Conservation (phyloP, 192 early-diverging fungal genomes). For the Kickxella alabastrina region DNA sequence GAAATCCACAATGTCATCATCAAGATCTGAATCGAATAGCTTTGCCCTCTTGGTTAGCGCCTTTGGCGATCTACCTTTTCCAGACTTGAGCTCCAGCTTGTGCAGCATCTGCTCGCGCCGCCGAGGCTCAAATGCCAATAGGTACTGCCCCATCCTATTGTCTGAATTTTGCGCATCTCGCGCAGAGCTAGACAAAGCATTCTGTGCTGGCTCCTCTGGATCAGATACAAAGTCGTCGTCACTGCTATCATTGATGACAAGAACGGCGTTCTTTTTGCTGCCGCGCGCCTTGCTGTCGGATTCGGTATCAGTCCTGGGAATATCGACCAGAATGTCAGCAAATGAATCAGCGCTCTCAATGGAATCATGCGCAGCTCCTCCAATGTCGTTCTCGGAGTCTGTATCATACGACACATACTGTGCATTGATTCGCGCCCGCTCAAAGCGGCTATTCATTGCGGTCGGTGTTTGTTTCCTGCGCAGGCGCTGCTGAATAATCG, state of each 20-base stretch:
- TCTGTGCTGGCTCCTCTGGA: slow-evolving; percentile 12
- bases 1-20: slow-evolving; percentile 41
- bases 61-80: neutral
- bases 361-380: neutral
- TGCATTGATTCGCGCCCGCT: slow-evolving; percentile 24
- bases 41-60: neutral
- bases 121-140: slow-evolving; percentile 19
- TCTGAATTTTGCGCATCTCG: neutral
- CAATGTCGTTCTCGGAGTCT: slow-evolving; percentile 15
- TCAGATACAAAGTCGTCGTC: slow-evolving; percentile 43
- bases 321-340: slow-evolving; percentile 3
- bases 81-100: neutral
- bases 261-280: slow-evolving; percentile 3
- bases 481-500: slow-evolving; percentile 21
- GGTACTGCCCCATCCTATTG: slow-evolving; percentile 8
- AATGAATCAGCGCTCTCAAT: neutral
- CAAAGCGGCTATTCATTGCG: slow-evolving; percentile 9
- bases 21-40: slow-evolving; percentile 26
- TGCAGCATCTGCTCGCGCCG: slow-evolving; percentile 17
- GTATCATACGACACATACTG: slow-evolving; percentile 11
- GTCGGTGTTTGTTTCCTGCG: slow-evolving; percentile 12
- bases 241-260: slow-evolving; percentile 39
- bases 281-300: slow-evolving; percentile 5
- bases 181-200: neutral
- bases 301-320: slow-evolving; percentile 38